These are phyloP conservation scores for Colletotrichum agaves DNA, from an alignment of 2,329 filamentous ascomycete genomes.

Conservation along the genomic window DNA sequence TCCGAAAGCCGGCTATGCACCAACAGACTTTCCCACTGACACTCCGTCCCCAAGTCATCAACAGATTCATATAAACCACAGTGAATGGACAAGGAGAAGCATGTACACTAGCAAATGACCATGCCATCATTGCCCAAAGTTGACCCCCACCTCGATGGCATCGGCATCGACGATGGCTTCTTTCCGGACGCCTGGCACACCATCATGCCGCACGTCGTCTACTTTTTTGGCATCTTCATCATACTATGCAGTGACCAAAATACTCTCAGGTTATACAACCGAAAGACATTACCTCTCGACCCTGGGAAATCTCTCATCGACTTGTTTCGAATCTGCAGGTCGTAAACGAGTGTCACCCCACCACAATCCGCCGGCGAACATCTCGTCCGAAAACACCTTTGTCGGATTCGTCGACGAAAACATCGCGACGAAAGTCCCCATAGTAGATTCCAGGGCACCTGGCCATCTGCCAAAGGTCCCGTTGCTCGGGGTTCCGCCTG, in stretches of 20 bases:
- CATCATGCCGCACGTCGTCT: slow-evolving; percentile 10
- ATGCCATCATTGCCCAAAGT: not conserved
- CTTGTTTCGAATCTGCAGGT: slow-evolving; percentile 15
- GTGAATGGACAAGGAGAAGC: not conserved
- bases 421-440: not conserved
- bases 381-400: not conserved
- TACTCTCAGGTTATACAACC: slow-evolving; percentile 3
- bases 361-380: slow-evolving; percentile 3
- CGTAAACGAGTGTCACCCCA: slow-evolving; percentile 27
- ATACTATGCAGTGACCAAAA: slow-evolving; percentile 3
- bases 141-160: slow-evolving; percentile 2
- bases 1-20: not conserved
- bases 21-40: not conserved
- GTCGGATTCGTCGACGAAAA: not conserved
- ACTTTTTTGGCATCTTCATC: slow-evolving; percentile 16
- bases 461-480: slow-evolving; percentile 19
- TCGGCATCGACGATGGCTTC: slow-evolving; percentile 27
- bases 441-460: slow-evolving; percentile 1
- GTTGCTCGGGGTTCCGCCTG: slow-evolving; percentile 9
- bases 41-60: too few relatives aligned
- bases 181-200: slow-evolving; percentile 13
- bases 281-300: slow-evolving; percentile 8
- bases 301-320: not conserved
- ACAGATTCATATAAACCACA: too few relatives aligned
- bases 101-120: not conserved